These are phyloP conservation scores for Tulasnella sp. DNA, from an alignment of 768 basidiomycete genomes.

Conservation along the genomic window DNA sequence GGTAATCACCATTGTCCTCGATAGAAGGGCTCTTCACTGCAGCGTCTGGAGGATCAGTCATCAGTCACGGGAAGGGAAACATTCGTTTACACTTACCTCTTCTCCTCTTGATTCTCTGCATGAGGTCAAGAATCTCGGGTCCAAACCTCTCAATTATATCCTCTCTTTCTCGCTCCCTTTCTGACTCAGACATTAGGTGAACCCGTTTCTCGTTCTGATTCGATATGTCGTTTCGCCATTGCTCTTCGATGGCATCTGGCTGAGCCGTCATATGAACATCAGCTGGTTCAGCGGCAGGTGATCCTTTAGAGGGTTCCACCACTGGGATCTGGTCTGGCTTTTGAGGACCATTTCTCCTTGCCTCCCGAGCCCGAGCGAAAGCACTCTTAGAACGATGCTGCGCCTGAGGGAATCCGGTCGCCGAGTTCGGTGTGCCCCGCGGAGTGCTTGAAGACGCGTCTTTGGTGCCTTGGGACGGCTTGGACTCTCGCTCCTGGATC, in stretches of 20 bases:
- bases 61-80: slow-evolving; percentile 17
- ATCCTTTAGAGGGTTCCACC: slow-evolving; percentile 15
- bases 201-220: slow-evolving; percentile 55
- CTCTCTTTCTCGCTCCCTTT: slow-evolving; percentile 50
- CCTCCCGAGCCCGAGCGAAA: slow-evolving; percentile 27
- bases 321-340: slow-evolving; percentile 7
- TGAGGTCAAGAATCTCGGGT: slow-evolving; percentile 45
- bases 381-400: slow-evolving; percentile 54
- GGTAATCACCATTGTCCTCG: slow-evolving; percentile 7
- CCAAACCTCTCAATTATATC: slow-evolving; percentile 69
- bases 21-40: slow-evolving; percentile 18
- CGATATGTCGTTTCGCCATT: slow-evolving; percentile 48
- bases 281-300: slow-evolving; percentile 16
- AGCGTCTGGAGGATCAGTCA: slow-evolving; percentile 12
- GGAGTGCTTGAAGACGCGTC: slow-evolving; percentile 20
- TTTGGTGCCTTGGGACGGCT: slow-evolving; percentile 15
- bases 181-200: slow-evolving; percentile 56
- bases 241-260: slow-evolving; percentile 21
- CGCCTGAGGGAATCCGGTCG: slow-evolving; percentile 50
- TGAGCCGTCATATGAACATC: slow-evolving; percentile 9
- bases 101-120: slow-evolving; percentile 43
- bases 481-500: slow-evolving; percentile 33
- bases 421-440: slow-evolving; percentile 15
- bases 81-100: slow-evolving; percentile 23
- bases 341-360: slow-evolving; percentile 14